Conservation (phyloP, 305 asterid species). For the Fraxinus albicans region DNA sequence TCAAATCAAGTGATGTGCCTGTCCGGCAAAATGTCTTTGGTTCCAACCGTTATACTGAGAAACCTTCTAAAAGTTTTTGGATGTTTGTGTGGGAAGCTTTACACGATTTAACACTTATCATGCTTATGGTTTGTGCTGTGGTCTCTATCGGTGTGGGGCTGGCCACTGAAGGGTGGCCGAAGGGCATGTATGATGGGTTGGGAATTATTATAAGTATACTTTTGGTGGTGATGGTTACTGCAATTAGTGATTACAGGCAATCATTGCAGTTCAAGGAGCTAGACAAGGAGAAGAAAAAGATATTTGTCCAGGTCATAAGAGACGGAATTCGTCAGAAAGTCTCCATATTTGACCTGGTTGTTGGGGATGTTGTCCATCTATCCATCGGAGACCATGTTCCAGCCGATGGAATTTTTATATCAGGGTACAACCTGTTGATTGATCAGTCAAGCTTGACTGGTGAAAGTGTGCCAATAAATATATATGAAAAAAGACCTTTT, state of each 20-base stretch:
- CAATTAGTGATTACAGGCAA: constrained; percentile 90
- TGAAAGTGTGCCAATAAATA: constrained; percentile 78
- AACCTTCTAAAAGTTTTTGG: constrained; percentile 86
- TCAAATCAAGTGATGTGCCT: constrained; percentile 56
- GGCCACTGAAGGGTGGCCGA: constrained; percentile 98
- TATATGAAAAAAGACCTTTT: constrained; percentile 75
- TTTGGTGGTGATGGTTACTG: constrained; percentile 87
- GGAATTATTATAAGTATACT: constrained; percentile 84
- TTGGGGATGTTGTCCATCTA: constrained; percentile 81
- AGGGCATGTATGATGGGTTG: constrained; percentile 88
- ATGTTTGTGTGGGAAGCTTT: constrained; percentile 94
- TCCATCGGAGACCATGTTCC: constrained; percentile 85
- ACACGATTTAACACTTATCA: constrained; percentile 86
- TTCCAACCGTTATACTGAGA: constrained; percentile 72
- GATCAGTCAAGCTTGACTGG: constrained; percentile 97
- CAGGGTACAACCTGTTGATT: constrained; percentile 78
- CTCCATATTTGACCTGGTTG: constrained; percentile 81
- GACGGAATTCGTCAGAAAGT: constrained; percentile 79
- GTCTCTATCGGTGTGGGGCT: constrained; percentile 93
- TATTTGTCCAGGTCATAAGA: constrained; percentile 76
- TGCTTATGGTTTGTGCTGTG: constrained; percentile 84
- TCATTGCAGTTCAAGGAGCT: constrained; percentile 88
- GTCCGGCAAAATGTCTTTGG: constrained; percentile 72
- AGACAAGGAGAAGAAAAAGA: constrained; percentile 96
- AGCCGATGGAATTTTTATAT: constrained; percentile 79